Evolutionary conservation across 106 monocot species (phyloP).

Genomic region (Dioscorea dumetorum): DNA sequence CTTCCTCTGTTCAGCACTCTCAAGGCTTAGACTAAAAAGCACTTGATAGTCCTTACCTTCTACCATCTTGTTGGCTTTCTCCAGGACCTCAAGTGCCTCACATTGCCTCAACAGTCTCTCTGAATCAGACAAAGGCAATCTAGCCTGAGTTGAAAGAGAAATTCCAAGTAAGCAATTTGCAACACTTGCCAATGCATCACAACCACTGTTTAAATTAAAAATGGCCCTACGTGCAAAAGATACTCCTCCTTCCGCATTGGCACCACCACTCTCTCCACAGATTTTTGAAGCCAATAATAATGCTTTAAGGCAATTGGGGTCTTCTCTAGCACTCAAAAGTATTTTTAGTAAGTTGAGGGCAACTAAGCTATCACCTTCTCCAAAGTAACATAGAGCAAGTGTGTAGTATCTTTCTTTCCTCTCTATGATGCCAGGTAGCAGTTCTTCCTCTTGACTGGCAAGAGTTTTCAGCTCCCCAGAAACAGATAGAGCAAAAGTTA

Average conservation of each 20-base stretch:
- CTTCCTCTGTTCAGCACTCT: conserved; percentile 87
- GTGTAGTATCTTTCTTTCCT: conserved; percentile 59
- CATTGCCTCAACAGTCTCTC: conserved; percentile 50
- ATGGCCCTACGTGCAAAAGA: conserved; percentile 57
- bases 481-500: conserved; percentile 71
- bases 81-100: conserved; percentile 65
- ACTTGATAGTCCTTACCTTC: conserved; percentile 40
- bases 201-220: conserved; percentile 20
- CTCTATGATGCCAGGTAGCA: conserved; percentile 55
- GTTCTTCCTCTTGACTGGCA: conserved; percentile 49
- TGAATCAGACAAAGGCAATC: conserved; percentile 43
- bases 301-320: conserved; percentile 51
- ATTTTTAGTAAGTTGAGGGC: conserved; percentile 70
- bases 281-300: conserved; percentile 80
- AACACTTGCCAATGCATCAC: conserved; percentile 35
- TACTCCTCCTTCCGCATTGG: conserved; percentile 48
- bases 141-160: conserved; percentile 64
- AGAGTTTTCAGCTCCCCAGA: conserved; percentile 51
- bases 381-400: conserved; percentile 80
- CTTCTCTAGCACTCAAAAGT: conserved; percentile 44
- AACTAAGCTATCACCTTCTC: conserved; percentile 49
- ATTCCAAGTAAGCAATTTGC: conserved; percentile 60
- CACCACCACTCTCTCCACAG: conserved; percentile 34
- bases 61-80: conserved; percentile 39
- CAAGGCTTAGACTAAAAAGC: conserved; percentile 60